Evolutionary conservation across 495 filamentous ascomycete species (phyloP).

Genomic region (Podospora comata): DNA sequence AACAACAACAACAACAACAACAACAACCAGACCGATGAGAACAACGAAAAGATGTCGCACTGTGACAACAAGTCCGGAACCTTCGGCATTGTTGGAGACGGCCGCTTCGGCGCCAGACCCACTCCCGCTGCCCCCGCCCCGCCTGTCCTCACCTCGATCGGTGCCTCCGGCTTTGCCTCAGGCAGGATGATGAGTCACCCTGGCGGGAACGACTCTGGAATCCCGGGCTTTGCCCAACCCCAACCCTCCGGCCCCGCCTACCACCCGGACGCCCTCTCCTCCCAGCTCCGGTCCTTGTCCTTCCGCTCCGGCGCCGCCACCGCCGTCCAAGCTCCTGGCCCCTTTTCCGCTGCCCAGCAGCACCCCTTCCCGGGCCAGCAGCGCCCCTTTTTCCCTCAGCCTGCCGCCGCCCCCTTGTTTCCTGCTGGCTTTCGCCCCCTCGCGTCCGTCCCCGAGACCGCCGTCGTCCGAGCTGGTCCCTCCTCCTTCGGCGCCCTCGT

Average conservation of each 20-base stretch:
- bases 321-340: background rate
- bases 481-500: background rate
- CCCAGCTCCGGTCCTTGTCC: background rate
- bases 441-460: background rate
- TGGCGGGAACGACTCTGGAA: background rate
- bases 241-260: background rate
- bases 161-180: background rate
- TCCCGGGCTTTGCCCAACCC: background rate
- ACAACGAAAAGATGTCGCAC: background rate
- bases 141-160: background rate
- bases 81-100: background rate
- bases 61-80: background rate
- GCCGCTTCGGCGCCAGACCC: background rate
- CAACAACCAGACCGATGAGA: background rate
- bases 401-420: background rate
- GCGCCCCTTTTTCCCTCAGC: background rate
- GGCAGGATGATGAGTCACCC: background rate
- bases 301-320: background rate
- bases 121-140: background rate
- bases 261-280: background rate
- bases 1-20: background rate
- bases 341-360: background rate
- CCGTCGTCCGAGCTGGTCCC: background rate
- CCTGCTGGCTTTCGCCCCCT: background rate
- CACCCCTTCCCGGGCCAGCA: background rate